Base-by-base conservation (phyloP, 176 grass and related monocot species). In the Phoenix dactylifera region DNA sequence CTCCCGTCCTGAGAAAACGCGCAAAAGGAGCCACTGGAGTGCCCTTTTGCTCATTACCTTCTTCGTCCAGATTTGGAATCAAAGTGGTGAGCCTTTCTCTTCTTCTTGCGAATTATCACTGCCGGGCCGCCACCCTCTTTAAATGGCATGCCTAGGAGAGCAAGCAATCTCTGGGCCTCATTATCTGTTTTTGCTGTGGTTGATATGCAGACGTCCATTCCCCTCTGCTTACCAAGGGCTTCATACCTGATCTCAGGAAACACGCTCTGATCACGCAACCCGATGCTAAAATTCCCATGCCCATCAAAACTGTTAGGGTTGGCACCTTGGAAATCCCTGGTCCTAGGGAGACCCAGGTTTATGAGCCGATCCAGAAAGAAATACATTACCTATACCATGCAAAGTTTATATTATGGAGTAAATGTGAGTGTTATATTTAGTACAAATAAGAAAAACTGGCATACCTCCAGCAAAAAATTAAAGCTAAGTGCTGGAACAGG, bases 361-460 rank as follows among this genome's bases (percentile, higher is more conserved):
- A 98, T 85, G 54, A 98, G 84, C 76, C 93, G 84, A 65, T 98
- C 93, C 9, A 98, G 71, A 67, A 98, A 92, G 55, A 86, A 83
- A 67, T 64, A 92, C 87, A 98, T 98, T 49, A 91, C 35, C 92
- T 97, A 49, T 48, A 67, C 52, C 49, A 65, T 78, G 26, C 57
- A 58, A 72, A 57, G 58, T 28, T 20, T 69, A 39, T 44, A 44
- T 14, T 2, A 44, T 44, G 35, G 2, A 44, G 35, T 44, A 44
- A 44, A 12, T 44, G 35, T 12, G 35, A 44, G 35, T 12, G 35
- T 44, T 44, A 12, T 14, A 44, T 44, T 44, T 44, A 9, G 1
- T 44, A 7, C 7, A 44, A 44, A 44, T 44, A 44, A 39, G 9
- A 44, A 44, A 44, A 44, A 44, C 35, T 44, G 10, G 35, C 7